Conservation (phyloP, 2,329 filamentous ascomycete genomes). For the Pestalotiopsis fici region DNA sequence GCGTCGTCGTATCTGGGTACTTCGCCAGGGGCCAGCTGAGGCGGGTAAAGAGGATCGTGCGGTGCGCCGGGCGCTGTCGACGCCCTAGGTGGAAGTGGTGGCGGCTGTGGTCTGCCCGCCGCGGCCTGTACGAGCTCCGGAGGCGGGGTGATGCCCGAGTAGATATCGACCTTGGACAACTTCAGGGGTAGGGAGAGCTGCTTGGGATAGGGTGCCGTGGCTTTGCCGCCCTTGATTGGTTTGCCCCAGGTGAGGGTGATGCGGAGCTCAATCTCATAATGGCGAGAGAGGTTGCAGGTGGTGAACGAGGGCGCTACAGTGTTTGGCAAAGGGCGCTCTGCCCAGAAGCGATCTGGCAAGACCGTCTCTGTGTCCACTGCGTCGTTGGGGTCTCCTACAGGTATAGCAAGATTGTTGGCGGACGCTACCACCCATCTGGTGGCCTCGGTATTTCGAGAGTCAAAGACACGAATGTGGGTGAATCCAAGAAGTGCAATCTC, state of each 20-base stretch:
- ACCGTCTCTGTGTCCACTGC: conserved; percentile 66
- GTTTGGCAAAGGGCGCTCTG: conserved; percentile 71
- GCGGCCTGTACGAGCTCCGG: conserved; percentile 64
- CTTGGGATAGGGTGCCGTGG: conserved; percentile 53
- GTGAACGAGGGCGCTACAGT: conserved; percentile 85
- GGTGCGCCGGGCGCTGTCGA: conserved; percentile 17
- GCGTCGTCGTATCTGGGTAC: conserved; percentile 66
- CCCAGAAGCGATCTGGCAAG: conserved; percentile 76
- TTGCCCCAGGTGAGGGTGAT: conserved; percentile 75
- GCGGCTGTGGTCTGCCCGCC: conserved; percentile 20
- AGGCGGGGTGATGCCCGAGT: conserved; percentile 84
- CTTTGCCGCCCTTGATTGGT: conserved; percentile 34
- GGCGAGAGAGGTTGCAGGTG: conserved; percentile 82
- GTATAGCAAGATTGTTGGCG: conserved; percentile 69
- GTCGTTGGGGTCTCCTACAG: conserved; percentile 61
- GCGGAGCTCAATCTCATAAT: conserved; percentile 81
- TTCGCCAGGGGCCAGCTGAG: conserved; percentile 50
- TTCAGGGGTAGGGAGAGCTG: conserved; percentile 76
- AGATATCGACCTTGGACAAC: conserved; percentile 75
- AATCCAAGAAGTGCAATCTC: conserved; percentile 81
- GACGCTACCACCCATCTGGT: conserved; percentile 77
- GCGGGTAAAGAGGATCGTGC: conserved; percentile 57
- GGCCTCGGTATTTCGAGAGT: conserved; percentile 68
- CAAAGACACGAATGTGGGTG: conserved; percentile 78
- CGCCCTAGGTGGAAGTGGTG: conserved; percentile 38